phyloP scores from a whole-genome alignment of 331 rosid species.

The Quercus lobata region DNA sequence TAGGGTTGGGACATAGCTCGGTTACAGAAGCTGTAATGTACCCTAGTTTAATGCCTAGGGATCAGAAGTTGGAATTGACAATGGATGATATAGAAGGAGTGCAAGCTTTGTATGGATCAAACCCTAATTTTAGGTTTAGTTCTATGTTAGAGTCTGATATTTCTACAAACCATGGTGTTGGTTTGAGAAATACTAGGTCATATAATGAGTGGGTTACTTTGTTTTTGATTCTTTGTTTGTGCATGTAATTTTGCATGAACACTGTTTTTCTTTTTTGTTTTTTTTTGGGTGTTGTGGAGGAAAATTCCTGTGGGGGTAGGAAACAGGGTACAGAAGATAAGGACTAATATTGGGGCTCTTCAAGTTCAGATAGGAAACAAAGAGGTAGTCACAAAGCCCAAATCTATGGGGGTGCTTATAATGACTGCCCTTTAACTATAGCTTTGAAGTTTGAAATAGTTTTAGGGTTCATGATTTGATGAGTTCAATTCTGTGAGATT shows the following conservation, averaged over 20 bases:
- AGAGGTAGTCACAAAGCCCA: not conserved
- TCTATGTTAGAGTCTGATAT: conserved; percentile 52
- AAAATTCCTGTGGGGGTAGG: not conserved
- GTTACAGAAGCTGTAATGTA: conserved; percentile 74
- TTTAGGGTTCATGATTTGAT: not conserved
- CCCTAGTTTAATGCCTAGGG: conserved; percentile 73
- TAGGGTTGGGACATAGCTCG: conserved; percentile 70
- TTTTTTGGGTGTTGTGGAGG: not conserved
- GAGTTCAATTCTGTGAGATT: no score
- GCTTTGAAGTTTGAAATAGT: not conserved
- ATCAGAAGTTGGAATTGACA: conserved; percentile 51
- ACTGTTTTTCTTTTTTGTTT: not conserved
- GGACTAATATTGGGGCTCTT: not conserved
- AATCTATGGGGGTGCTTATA: not conserved
- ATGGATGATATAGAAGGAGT: conserved; percentile 70
- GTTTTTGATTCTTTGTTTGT: conserved; percentile 10
- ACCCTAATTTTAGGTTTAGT: conserved; percentile 48
- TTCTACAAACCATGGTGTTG: conserved; percentile 32
- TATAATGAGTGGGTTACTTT: conserved; percentile 9
- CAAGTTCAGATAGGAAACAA: not conserved
- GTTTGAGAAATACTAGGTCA: conserved; percentile 13
- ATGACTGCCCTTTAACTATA: not conserved
- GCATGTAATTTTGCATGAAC: not conserved
- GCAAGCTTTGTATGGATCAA: conserved; percentile 79
- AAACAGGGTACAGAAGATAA: not conserved